These are phyloP conservation scores for Pseudocercospora eumusae DNA, from an alignment of 2,329 filamentous ascomycete species.

Conservation along the genomic window DNA sequence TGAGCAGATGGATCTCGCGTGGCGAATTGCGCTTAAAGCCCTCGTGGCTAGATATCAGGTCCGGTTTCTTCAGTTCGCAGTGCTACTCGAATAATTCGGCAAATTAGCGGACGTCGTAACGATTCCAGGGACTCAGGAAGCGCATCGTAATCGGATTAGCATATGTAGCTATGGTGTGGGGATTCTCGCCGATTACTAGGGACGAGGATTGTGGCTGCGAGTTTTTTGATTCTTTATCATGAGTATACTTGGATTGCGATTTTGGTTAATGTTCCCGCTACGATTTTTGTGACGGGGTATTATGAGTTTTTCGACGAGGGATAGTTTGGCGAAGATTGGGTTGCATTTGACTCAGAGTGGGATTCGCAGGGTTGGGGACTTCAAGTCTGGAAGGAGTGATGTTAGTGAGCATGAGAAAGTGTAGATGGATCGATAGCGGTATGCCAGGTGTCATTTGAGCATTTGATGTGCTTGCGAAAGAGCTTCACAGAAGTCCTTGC, in stretches of 20 bases:
- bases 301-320: slow-evolving; percentile 59
- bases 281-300: slow-evolving; percentile 56
- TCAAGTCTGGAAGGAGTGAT: neutral
- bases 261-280: slow-evolving; percentile 59
- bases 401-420: neutral
- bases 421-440: neutral
- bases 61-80: neutral
- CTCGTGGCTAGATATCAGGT: neutral
- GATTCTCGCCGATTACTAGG: slow-evolving; percentile 60
- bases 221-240: slow-evolving; percentile 57
- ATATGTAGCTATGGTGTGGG: slow-evolving; percentile 57
- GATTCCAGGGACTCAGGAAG: neutral
- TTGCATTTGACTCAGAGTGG: slow-evolving; percentile 44
- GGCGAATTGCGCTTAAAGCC: neutral
- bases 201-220: slow-evolving; percentile 60
- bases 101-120: neutral
- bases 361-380: slow-evolving; percentile 17
- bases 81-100: neutral
- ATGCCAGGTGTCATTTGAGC: neutral
- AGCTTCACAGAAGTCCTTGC: too few species aligned
- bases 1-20: neutral
- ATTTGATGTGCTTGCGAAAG: neutral
- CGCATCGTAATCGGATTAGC: slow-evolving; percentile 54
- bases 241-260: slow-evolving; percentile 57
- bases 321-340: slow-evolving; percentile 55